phyloP scores from a whole-genome alignment of 257 asterid species.

The Solanum paucissectum region DNA sequence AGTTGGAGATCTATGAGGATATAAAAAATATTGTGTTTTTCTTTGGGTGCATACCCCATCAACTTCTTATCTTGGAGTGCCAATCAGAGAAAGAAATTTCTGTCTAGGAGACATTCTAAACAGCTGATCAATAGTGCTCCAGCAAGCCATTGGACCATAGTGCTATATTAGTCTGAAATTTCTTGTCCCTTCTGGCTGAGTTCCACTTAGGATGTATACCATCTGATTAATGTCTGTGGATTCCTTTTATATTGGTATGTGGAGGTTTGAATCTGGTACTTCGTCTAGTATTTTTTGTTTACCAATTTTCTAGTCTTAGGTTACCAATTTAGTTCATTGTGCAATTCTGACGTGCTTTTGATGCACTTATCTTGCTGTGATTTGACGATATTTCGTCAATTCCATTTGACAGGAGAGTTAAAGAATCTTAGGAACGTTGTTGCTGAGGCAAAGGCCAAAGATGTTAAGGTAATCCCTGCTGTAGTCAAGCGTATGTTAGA shows the following conservation, averaged over 20 bases:
- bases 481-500: conserved; percentile 63
- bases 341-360: neutral
- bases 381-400: neutral
- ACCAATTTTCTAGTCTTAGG: neutral
- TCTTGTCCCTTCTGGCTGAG: neutral
- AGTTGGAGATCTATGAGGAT: neutral
- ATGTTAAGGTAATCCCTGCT: conserved; percentile 36
- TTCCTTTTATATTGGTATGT: neutral
- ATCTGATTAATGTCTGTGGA: neutral
- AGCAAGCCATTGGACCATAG: neutral
- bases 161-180: neutral
- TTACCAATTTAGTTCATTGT: neutral
- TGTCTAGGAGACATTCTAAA: neutral
- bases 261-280: neutral
- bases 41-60: neutral
- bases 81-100: neutral
- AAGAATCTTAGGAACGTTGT: conserved; percentile 42
- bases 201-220: neutral
- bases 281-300: neutral
- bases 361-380: neutral
- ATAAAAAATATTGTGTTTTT: neutral
- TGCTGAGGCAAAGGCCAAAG: conserved; percentile 39
- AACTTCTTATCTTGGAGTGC: neutral
- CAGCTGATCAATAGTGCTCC: neutral
- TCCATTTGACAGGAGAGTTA: conserved; percentile 41